These are phyloP conservation scores for Solioccasus polychromus DNA, from an alignment of 768 basidiomycete genomes.

Conservation along the genomic window DNA sequence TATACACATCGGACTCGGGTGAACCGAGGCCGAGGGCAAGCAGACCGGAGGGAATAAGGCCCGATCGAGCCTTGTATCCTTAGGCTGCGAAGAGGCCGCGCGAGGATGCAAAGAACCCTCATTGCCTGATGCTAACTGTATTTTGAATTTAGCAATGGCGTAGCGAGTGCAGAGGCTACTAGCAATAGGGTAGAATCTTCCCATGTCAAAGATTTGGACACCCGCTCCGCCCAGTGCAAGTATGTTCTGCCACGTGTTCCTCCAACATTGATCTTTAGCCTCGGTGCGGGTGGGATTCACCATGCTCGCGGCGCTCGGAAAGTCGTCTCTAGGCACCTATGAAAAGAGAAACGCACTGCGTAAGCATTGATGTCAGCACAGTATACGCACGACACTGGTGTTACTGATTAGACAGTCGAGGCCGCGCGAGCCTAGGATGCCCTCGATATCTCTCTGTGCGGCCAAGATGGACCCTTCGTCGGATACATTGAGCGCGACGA, in stretches of 20 bases:
- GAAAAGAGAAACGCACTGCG: background rate
- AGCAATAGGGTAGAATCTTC: conserved; percentile 79
- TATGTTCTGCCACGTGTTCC: conserved; percentile 24
- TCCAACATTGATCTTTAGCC: conserved; percentile 31
- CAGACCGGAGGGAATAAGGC: no score
- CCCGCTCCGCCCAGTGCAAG: conserved; percentile 85
- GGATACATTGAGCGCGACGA: conserved; percentile 30
- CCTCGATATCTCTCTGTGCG: no score
- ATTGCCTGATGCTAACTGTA: no score
- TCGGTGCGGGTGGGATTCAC: conserved; percentile 20
- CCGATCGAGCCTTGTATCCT: no score
- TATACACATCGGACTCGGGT: no score
- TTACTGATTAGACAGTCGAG: conserved; percentile 38
- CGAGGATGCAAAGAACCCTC: no score
- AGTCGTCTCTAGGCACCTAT: conserved; percentile 24
- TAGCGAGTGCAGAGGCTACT: conserved; percentile 59
- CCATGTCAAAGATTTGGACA: conserved; percentile 63
- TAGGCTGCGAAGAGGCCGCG: no score
- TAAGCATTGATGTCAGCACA: background rate
- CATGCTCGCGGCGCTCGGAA: conserved; percentile 22
- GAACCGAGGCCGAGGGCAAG: no score
- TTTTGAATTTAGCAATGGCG: no score
- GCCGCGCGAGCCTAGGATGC: conserved; percentile 18
- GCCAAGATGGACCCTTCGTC: no score
- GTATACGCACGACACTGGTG: conserved; percentile 31